These are phyloP conservation scores for Diaporthe aspalathi DNA, from an alignment of 2,329 filamentous ascomycete genomes.

Conservation along the genomic window DNA sequence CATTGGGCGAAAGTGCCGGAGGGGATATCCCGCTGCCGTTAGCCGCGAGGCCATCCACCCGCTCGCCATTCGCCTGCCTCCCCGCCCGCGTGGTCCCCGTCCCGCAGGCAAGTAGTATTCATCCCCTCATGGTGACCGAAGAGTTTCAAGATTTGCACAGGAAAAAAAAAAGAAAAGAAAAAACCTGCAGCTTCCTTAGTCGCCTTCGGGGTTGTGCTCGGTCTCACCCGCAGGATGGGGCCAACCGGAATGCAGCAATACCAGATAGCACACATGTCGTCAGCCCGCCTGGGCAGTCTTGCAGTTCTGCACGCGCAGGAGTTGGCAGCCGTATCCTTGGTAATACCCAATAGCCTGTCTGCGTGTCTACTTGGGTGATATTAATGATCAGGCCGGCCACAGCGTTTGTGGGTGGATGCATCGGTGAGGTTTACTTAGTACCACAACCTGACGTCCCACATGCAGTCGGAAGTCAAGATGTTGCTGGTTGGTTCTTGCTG, in stretches of 20 bases:
- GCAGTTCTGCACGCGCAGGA: conserved; percentile 1
- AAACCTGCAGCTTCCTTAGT: not conserved
- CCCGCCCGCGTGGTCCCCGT: not conserved
- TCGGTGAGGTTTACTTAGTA: too few relatives aligned
- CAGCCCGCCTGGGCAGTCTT: not conserved
- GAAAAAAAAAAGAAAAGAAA: too few relatives aligned
- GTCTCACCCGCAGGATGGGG: not conserved
- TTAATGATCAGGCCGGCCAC: not conserved
- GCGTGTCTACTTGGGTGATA: not conserved
- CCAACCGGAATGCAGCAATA: not conserved
- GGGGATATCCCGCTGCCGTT: conserved; percentile 3
- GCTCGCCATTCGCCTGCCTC: not conserved
- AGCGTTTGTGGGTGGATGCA: not conserved
- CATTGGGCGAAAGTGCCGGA: conserved; percentile 11
- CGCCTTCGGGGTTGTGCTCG: not conserved
- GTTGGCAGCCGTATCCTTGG: not conserved
- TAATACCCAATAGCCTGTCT: not conserved
- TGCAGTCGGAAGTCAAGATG: not conserved
- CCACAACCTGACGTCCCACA: too few relatives aligned
- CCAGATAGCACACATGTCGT: too few relatives aligned
- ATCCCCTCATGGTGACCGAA: not conserved
- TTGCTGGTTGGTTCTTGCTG: conserved; percentile 46
- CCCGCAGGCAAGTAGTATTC: too few relatives aligned
- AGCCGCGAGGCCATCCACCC: not conserved
- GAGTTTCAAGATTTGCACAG: not conserved